phyloP scores from a whole-genome alignment of 2,329 filamentous ascomycete species.

The Pseudogymnoascus sp. region DNA sequence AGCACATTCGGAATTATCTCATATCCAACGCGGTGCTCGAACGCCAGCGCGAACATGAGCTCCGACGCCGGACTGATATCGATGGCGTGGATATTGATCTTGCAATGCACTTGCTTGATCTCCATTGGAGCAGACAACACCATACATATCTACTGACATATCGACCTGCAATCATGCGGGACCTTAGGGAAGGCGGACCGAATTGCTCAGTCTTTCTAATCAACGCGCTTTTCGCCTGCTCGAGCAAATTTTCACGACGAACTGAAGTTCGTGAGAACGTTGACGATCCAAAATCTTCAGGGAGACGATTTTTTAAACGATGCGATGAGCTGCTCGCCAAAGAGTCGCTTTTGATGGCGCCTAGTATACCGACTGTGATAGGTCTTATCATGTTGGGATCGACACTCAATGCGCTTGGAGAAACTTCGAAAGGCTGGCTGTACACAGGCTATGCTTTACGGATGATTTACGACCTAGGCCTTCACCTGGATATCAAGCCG shows the following conservation, averaged over 20 bases:
- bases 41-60: conserved; percentile 12
- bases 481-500: conserved; percentile 32
- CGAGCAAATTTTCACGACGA: conserved; percentile 25
- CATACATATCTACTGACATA: conserved; percentile 34
- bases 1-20: conserved; percentile 4
- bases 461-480: conserved; percentile 36
- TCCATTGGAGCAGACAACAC: conserved; percentile 36
- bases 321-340: conserved; percentile 21
- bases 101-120: conserved; percentile 32
- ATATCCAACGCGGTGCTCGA: conserved; percentile 16
- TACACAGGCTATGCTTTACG: conserved; percentile 35
- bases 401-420: conserved; percentile 22
- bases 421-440: conserved; percentile 29
- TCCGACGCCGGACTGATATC: conserved; percentile 22
- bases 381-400: conserved; percentile 25
- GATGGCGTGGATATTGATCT: conserved; percentile 26
- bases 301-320: conserved; percentile 21
- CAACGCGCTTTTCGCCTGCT: conserved; percentile 31
- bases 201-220: conserved; percentile 33
- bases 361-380: conserved; percentile 24
- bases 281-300: conserved; percentile 19
- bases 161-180: conserved; percentile 33
- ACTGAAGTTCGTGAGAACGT: conserved; percentile 20
- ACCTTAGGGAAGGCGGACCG: conserved; percentile 29
- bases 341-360: conserved; percentile 17